These are phyloP conservation scores for Rhynchosporium secalis DNA, from an alignment of 2,329 filamentous ascomycete species.

Conservation along the genomic window DNA sequence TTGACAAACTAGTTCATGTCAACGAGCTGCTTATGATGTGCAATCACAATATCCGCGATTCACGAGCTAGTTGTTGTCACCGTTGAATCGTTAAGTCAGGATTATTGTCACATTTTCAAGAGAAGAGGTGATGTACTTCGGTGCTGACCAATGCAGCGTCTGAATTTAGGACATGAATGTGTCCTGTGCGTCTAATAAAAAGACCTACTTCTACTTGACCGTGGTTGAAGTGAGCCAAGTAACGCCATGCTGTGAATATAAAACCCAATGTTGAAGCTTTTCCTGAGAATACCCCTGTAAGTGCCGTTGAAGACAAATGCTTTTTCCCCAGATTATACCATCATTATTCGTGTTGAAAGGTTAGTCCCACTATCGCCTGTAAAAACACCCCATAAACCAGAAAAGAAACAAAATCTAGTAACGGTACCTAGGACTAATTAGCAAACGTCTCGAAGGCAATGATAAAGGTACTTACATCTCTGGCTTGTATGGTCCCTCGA, in stretches of 20 bases:
- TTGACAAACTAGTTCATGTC: no score
- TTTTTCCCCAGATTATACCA: slow-evolving; percentile 58
- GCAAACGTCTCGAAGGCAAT: slow-evolving; percentile 5
- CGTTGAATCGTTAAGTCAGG: no score
- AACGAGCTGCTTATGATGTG: no score
- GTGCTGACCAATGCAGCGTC: slow-evolving; percentile 17
- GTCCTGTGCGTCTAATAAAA: slow-evolving; percentile 36
- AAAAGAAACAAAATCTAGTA: slow-evolving; percentile 37
- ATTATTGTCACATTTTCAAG: not conserved
- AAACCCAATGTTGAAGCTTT: slow-evolving; percentile 42
- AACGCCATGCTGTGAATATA: slow-evolving; percentile 39
- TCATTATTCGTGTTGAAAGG: slow-evolving; percentile 51
- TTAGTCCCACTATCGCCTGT: slow-evolving; percentile 26
- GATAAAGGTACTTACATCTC: slow-evolving; percentile 67
- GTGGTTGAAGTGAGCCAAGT: slow-evolving; percentile 44
- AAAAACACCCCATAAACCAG: slow-evolving; percentile 27
- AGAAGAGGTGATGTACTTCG: not conserved
- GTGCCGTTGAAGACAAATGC: slow-evolving; percentile 64
- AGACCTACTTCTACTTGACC: slow-evolving; percentile 41
- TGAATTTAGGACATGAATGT: slow-evolving; percentile 27
- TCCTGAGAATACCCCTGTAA: slow-evolving; percentile 36
- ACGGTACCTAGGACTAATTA: slow-evolving; percentile 37
- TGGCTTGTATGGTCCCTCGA: slow-evolving; percentile 93
- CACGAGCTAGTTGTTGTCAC: no score
- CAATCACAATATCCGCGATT: no score